These are phyloP conservation scores for Botrytis fragariae DNA, from an alignment of 2,329 filamentous ascomycete genomes.

Conservation along the genomic window DNA sequence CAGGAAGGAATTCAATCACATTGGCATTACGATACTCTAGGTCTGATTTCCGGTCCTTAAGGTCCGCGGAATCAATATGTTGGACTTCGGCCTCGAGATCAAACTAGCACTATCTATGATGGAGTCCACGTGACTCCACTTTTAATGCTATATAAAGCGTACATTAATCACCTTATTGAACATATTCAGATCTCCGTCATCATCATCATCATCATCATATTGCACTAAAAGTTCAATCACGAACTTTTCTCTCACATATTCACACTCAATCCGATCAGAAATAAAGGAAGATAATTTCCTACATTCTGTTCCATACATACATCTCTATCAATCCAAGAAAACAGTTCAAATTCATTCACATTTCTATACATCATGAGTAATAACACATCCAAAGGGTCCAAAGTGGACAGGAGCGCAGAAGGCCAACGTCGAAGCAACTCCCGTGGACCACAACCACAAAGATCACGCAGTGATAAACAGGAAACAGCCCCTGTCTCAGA, in stretches of 20 bases:
- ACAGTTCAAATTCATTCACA: not conserved
- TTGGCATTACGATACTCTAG: too few species aligned
- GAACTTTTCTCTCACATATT: not conserved
- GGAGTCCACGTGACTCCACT: too few species aligned
- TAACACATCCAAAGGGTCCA: not conserved
- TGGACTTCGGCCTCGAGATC: too few species aligned
- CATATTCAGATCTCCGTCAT: not conserved
- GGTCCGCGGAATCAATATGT: too few species aligned
- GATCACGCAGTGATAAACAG: too few species aligned
- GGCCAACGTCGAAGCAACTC: not conserved
- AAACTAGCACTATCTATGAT: too few species aligned
- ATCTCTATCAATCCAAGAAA: not conserved
- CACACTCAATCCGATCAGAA: not conserved
- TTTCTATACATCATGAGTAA: not conserved
- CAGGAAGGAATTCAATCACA: too few species aligned
- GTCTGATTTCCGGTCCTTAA: too few species aligned
- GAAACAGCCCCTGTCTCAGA: too few species aligned
- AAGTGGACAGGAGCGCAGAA: too few species aligned
- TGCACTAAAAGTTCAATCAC: not conserved
- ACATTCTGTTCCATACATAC: not conserved
- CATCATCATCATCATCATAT: not conserved
- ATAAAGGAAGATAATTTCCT: not conserved
- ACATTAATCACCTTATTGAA: not conserved
- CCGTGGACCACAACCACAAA: too few species aligned
- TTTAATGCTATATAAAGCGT: not conserved